Percentiles rank a stretch among this genome's conserved stretches.
These are phyloP conservation scores for Andrographis paniculata DNA, from an alignment of 305 asterid genomes.

Conservation along the genomic window DNA sequence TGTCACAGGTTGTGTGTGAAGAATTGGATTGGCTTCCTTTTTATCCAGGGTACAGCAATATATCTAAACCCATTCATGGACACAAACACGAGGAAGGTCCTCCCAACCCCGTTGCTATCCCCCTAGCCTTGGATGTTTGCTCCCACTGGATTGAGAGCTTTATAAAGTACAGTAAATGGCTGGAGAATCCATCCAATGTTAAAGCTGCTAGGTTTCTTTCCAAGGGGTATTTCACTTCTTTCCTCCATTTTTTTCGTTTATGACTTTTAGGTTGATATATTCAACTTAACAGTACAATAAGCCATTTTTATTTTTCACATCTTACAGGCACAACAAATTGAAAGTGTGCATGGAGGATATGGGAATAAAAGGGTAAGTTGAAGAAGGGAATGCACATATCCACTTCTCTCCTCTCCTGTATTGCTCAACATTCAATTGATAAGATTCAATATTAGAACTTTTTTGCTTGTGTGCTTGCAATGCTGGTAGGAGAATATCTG, in stretches of 20 bases:
- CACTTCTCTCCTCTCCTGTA: neutral
- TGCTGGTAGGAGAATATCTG: too few species aligned
- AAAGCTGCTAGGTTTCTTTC: conserved; percentile 93
- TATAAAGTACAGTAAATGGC: conserved; percentile 92
- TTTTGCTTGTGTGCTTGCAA: too few species aligned
- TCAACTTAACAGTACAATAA: conserved; percentile 11
- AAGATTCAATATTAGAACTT: too few species aligned
- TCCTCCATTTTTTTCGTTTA: conserved; percentile 14
- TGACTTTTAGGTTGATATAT: conserved; percentile 16
- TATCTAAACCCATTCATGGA: conserved; percentile 34
- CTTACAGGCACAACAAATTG: conserved; percentile 69
- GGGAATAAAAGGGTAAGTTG: conserved; percentile 69
- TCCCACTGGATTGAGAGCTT: conserved; percentile 94
- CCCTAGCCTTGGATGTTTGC: conserved; percentile 70
- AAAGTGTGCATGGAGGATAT: conserved; percentile 66
- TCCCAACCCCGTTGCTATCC: conserved; percentile 75
- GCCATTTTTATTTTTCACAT: conserved; percentile 18
- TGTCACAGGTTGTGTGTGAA: conserved; percentile 90
- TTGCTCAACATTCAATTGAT: too few species aligned
- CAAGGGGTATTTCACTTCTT: conserved; percentile 60
- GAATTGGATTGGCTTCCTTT: conserved; percentile 99
- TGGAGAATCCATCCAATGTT: conserved; percentile 70
- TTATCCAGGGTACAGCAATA: conserved; percentile 65
- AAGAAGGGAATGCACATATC: conserved; percentile 7
- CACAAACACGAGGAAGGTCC: conserved; percentile 55